phyloP scores from a whole-genome alignment of 768 basidiomycete genomes.

The Tricholoma saponaceum region DNA sequence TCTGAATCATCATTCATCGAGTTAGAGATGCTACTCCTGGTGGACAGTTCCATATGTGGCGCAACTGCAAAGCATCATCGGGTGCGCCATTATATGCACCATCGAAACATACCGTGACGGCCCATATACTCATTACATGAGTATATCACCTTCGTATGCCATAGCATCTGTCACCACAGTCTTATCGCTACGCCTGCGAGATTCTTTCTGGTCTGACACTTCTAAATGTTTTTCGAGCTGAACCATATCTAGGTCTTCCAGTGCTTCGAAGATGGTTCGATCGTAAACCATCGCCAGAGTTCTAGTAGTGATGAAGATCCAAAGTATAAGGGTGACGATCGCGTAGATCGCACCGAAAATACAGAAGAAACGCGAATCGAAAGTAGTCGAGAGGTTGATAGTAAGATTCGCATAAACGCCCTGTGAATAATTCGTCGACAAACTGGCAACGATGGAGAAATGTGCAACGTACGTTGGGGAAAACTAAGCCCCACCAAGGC shows the following conservation, averaged over 20 bases:
- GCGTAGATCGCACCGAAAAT: conserved; percentile 56
- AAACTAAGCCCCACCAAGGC: conserved; percentile 65
- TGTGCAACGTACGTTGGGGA: conserved; percentile 53
- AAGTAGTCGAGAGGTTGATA: conserved; percentile 41
- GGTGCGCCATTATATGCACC: no score
- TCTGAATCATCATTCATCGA: no score
- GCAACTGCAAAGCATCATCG: no score
- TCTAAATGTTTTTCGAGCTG: not conserved
- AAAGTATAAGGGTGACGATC: conserved; percentile 10
- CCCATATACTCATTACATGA: no score
- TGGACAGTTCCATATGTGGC: no score
- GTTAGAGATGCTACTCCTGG: no score
- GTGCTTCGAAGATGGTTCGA: conserved; percentile 1
- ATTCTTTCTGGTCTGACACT: not conserved
- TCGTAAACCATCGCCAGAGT: not conserved
- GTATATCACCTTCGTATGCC: no score
- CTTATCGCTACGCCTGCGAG: no score
- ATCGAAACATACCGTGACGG: no score
- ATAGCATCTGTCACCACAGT: no score
- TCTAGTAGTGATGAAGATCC: not conserved
- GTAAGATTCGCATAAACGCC: conserved; percentile 69
- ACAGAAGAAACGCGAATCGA: conserved; percentile 54
- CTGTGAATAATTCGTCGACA: conserved; percentile 20
- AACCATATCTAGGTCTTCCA: not conserved
- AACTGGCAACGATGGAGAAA: not conserved